phyloP scores from a whole-genome alignment of 768 basidiomycete species.

The Lentinus tigrinus region DNA sequence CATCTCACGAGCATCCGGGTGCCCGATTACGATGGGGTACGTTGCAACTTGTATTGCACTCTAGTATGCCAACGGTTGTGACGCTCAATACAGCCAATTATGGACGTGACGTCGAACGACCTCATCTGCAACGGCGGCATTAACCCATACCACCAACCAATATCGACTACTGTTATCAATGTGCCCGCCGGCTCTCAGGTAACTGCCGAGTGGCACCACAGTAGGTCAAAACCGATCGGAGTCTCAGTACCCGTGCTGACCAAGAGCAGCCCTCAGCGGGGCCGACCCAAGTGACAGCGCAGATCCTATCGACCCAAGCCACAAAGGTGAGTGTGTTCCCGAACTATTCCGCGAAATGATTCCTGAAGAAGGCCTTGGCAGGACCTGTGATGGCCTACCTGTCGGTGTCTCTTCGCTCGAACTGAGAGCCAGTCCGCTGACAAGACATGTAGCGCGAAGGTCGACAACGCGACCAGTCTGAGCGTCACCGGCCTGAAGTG shows the following conservation, averaged over 20 bases:
- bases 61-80: not conserved
- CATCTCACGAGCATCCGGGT: slow-evolving; percentile 45
- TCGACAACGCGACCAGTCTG: slow-evolving; percentile 44
- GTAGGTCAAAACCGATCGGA: not conserved
- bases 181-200: slow-evolving; percentile 53
- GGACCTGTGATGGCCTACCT: slow-evolving; percentile 16
- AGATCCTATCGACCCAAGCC: slow-evolving; percentile 48
- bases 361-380: not conserved
- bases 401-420: not conserved
- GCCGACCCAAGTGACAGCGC: slow-evolving; percentile 46
- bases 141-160: slow-evolving; percentile 50
- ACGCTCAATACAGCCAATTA: slow-evolving; percentile 44
- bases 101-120: slow-evolving; percentile 52
- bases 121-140: slow-evolving; percentile 61
- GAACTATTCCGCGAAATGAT: not conserved
- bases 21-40: slow-evolving; percentile 47
- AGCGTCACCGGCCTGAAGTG: slow-evolving; percentile 47
- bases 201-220: slow-evolving; percentile 55
- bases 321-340: slow-evolving; percentile 43
- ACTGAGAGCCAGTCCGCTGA: not conserved
- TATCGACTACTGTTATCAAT: slow-evolving; percentile 44
- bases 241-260: not conserved
- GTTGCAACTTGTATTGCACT: slow-evolving; percentile 24
- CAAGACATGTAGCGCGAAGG: slow-evolving; percentile 38
- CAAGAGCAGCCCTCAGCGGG: slow-evolving; percentile 32